Conservation (phyloP, 768 basidiomycete genomes). For the Suillus americanus region DNA sequence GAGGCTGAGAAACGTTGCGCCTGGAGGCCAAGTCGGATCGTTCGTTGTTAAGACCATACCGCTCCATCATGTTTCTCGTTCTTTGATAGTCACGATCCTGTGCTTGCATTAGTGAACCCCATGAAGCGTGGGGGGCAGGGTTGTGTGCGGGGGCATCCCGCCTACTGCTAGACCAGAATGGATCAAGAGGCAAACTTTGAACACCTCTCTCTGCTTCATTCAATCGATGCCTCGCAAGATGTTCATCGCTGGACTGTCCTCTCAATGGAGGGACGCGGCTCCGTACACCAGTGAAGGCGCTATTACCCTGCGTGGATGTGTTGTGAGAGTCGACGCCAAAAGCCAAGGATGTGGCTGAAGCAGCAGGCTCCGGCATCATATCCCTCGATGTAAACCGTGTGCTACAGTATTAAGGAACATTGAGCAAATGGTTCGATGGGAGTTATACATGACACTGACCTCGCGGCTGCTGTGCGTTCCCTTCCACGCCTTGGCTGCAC, state of each 20-base stretch:
- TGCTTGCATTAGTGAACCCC: background rate
- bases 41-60: background rate
- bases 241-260: background rate
- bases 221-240: background rate
- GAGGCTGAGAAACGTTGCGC: background rate
- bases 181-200: conserved; percentile 3
- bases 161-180: background rate
- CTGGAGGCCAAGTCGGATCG: conserved; percentile 1
- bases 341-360: background rate
- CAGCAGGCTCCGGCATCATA: conserved; percentile 2
- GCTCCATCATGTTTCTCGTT: conserved; percentile 3
- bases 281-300: background rate
- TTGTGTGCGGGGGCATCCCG: background rate
- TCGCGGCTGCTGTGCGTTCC: conserved; percentile 3
- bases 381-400: background rate
- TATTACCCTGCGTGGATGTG: background rate
- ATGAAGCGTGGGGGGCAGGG: background rate
- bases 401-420: background rate
- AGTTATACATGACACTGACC: background rate
- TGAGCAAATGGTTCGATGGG: background rate
- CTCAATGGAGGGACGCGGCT: background rate
- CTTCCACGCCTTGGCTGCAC: conserved; percentile 6
- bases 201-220: background rate
- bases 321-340: conserved; percentile 3
- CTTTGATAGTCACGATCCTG: background rate